A percentile compares a stretch with the other conserved stretches of the same genome.
These are phyloP conservation scores for Cladosporium velox DNA, from an alignment of 2,329 filamentous ascomycete species.

Conservation along the genomic window DNA sequence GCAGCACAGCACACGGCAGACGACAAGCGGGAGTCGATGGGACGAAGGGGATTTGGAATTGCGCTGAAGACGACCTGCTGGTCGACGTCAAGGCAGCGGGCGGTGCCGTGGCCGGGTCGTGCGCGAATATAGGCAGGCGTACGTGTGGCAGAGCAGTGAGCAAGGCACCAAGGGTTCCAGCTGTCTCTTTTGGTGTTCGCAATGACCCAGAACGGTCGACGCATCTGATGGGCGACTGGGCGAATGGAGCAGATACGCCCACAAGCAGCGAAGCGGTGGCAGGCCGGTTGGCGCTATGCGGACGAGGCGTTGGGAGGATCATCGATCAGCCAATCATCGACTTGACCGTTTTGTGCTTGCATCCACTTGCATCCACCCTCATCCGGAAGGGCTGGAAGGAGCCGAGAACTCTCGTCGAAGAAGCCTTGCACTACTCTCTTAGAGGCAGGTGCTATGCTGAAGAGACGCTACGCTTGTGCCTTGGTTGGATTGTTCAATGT, in stretches of 20 bases:
- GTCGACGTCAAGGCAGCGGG: background rate
- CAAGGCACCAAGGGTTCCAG: background rate
- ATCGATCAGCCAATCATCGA: background rate
- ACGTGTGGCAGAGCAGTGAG: background rate
- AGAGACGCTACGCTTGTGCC: background rate
- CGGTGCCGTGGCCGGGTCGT: conserved; percentile 3
- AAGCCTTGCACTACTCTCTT: background rate
- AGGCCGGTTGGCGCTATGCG: background rate
- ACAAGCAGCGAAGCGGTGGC: background rate
- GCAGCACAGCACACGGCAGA: background rate
- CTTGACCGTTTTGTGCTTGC: conserved; percentile 3
- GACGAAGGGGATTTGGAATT: conserved; percentile 1
- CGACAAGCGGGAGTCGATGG: background rate
- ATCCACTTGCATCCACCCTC: background rate
- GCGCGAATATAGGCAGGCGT: background rate
- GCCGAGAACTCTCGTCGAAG: conserved; percentile 3
- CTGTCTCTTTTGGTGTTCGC: conserved; percentile 6
- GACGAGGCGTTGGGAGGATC: conserved; percentile 9
- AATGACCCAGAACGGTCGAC: background rate
- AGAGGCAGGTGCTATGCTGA: background rate
- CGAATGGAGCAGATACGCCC: background rate
- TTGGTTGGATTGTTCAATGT: background rate
- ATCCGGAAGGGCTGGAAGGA: conserved; percentile 3
- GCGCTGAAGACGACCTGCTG: background rate
- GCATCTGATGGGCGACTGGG: background rate